Evolutionary conservation across 352 stramenopile genomes (phyloP), one percentile per base, ranked within the genome.

Genomic region (Phytopythium aichiense): DNA sequence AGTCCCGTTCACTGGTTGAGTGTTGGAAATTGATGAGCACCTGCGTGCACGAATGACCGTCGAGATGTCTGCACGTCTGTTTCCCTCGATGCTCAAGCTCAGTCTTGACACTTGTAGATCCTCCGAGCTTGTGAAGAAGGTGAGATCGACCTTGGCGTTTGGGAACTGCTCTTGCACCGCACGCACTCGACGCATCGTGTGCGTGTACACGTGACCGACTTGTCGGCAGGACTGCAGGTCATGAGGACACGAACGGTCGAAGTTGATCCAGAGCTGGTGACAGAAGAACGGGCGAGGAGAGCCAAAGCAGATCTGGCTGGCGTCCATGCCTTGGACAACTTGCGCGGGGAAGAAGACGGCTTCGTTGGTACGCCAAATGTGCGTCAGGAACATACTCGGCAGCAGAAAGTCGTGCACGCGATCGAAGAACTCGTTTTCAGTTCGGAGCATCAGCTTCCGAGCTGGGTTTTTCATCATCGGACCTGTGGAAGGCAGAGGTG

Each of bases 331-430:
- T 25, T 28, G 11, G 4, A 22, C 48, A 1, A 7, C 13, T 40
- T 28, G 16, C 5, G 13, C 13, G 4, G 49, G 20, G 49, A 33
- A 50, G 50, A 79, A 65, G 5, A 77, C 28, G 1, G 49, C 62
- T 30, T 84, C 71, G 25, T 68, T 78, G 0, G 68, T 79, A 16
- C 73, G 68, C 64, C 65, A 74, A 28, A 71, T 69, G 18, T 42
- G 59, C 16, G 56, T 71, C 12, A 48, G 52, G 48, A 82, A 84
- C 42, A 77, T 58, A 7, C 51, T 56, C 7, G 76, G 71, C 9
- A 79, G 30, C 31, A 77, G 38, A 31, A 73, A 79, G 22, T 84
- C 65, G 61, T 84, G 71, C 8, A 84, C 33, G 2, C 73, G 73
- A 31, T 84, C 71, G n/a, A 74, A 49, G n/a, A 63, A 84, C 45